Evolutionary conservation across 768 basidiomycete species (phyloP).

Genomic region (Hygrophoropsis aurantiaca): DNA sequence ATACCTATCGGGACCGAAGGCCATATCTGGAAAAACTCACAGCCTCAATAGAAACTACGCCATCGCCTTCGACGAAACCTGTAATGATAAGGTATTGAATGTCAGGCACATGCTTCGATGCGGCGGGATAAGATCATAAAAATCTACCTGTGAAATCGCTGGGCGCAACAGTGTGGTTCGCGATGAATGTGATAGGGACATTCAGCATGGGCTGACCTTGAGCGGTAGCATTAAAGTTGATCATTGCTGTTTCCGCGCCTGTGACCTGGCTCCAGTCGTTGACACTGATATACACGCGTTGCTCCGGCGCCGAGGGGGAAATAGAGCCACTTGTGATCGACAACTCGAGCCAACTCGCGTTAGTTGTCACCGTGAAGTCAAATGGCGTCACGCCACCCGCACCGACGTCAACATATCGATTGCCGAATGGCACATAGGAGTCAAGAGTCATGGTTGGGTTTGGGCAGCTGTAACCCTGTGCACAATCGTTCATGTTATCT

Average conservation of each 20-base stretch:
- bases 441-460: constrained; percentile 53
- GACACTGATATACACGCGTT: constrained; percentile 54
- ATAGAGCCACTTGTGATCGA: constrained; percentile 49
- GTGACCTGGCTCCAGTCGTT: constrained; percentile 54
- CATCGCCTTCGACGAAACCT: constrained; percentile 66
- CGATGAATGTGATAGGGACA: constrained; percentile 24
- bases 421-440: constrained; percentile 51
- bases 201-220: constrained; percentile 35
- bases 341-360: constrained; percentile 54
- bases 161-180: constrained; percentile 21
- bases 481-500: constrained; percentile 62
- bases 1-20: neutral
- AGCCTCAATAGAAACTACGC: constrained; percentile 66
- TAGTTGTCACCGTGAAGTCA: constrained; percentile 49
- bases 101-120: neutral
- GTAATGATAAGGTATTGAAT: neutral
- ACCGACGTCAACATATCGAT: constrained; percentile 60
- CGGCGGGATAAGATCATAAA: neutral
- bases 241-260: constrained; percentile 36
- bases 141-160: constrained; percentile 3
- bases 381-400: constrained; percentile 60
- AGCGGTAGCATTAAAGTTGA: constrained; percentile 49
- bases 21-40: constrained; percentile 15
- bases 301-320: constrained; percentile 45
- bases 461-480: constrained; percentile 45